phyloP scores from a whole-genome alignment of 176 grass and related monocot genomes.

The Avena eriantha region DNA sequence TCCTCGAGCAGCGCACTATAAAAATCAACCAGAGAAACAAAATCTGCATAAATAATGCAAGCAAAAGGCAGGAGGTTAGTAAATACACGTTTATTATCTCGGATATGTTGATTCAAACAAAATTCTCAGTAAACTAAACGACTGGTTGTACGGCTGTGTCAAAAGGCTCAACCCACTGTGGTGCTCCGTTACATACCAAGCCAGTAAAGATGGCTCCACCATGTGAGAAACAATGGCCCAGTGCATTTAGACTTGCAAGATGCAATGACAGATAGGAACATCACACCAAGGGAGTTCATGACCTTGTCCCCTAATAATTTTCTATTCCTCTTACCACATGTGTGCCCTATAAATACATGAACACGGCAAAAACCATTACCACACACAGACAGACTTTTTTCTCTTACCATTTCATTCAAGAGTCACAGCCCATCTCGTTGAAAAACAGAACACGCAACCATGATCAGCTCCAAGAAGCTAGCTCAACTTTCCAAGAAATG shows the following conservation, averaged over 20 bases:
- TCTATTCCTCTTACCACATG: neutral
- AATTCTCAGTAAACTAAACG: neutral
- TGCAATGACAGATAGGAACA: slow-evolving; percentile 22
- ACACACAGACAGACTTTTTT: slow-evolving; percentile 11
- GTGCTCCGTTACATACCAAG: neutral
- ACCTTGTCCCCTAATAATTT: slow-evolving; percentile 49
- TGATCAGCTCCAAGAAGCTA: slow-evolving; percentile 68
- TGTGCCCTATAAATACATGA: slow-evolving; percentile 46
- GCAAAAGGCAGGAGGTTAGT: neutral
- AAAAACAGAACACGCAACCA: slow-evolving; percentile 33
- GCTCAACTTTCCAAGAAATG: slow-evolving; percentile 70
- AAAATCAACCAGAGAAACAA: neutral
- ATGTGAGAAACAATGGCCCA: slow-evolving; percentile 36
- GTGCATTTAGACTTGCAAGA: slow-evolving; percentile 32
- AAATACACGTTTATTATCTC: neutral
- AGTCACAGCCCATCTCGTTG: neutral
- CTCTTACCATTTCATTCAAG: slow-evolving; percentile 28
- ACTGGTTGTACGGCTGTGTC: neutral
- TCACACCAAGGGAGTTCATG: slow-evolving; percentile 36
- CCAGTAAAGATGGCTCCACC: slow-evolving; percentile 44
- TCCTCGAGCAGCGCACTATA: neutral
- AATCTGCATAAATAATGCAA: neutral
- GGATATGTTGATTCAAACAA: neutral
- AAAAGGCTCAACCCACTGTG: slow-evolving; percentile 7
- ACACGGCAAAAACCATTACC: slow-evolving; percentile 29